A percentile compares a stretch with the other conserved stretches of the same genome.
These are phyloP conservation scores for Magnaporthiopsis rhizophila DNA, from an alignment of 2,329 filamentous ascomycete genomes.

Conservation along the genomic window DNA sequence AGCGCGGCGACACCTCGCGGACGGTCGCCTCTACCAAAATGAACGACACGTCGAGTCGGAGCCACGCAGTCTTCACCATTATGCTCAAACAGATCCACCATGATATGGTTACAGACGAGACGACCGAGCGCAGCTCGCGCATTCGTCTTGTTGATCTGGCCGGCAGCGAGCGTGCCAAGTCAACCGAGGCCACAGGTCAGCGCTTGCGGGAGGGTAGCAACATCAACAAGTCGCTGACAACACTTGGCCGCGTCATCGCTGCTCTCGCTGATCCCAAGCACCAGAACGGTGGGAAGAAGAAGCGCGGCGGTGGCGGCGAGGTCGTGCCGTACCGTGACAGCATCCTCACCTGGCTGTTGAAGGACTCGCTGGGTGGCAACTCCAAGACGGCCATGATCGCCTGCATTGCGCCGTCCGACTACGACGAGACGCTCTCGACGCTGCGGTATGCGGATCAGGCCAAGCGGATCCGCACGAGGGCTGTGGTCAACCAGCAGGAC, in stretches of 20 bases:
- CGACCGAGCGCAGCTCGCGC: constrained; percentile 54
- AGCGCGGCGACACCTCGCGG: constrained; percentile 96
- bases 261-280: constrained; percentile 65
- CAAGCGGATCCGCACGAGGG: constrained; percentile 99
- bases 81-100: constrained; percentile 94
- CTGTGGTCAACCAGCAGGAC: constrained; percentile 88
- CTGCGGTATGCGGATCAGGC: constrained; percentile 94
- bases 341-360: constrained; percentile 90
- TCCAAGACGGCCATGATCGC: constrained; percentile 99
- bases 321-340: constrained; percentile 98
- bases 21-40: constrained; percentile 98
- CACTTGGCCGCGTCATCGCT: constrained; percentile 93
- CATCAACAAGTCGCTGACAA: constrained; percentile 95
- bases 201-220: constrained; percentile 95
- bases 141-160: constrained; percentile 97
- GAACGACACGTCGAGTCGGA: constrained; percentile 98
- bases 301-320: constrained; percentile 59
- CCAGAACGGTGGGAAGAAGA: constrained; percentile 71
- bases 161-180: constrained; percentile 94
- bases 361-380: constrained; percentile 95
- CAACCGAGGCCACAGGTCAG: constrained; percentile 91
- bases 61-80: constrained; percentile 94
- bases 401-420: constrained; percentile 94
- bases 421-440: constrained; percentile 93
- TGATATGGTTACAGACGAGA: constrained; percentile 95